phyloP scores from a whole-genome alignment of 768 basidiomycete species.

The Kwoniella europaea region DNA sequence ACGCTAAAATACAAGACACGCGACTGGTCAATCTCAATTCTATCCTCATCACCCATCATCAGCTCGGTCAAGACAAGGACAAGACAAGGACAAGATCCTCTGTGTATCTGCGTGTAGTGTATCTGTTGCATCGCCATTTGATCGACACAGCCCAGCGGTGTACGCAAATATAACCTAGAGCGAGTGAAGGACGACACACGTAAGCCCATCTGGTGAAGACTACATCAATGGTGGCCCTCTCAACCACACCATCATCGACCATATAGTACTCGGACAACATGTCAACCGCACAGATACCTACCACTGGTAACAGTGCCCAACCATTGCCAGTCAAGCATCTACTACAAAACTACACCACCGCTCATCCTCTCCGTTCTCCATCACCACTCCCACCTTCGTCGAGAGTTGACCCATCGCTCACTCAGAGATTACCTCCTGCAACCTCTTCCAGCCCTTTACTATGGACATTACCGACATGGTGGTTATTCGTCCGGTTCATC shows the following conservation, averaged over 20 bases:
- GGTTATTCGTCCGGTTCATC: slow-evolving; percentile 44
- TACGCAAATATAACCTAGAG: too few relatives aligned
- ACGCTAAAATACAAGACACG: background rate
- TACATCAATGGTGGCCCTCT: too few relatives aligned
- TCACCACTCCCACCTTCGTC: slow-evolving; percentile 54
- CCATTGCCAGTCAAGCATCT: slow-evolving; percentile 36
- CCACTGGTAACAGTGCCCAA: slow-evolving; percentile 4
- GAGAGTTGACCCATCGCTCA: slow-evolving; percentile 46
- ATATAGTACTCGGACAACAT: background rate
- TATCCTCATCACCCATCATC: background rate
- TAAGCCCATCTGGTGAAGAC: too few relatives aligned
- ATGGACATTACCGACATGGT: slow-evolving; percentile 49
- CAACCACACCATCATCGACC: background rate
- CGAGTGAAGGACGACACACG: too few relatives aligned
- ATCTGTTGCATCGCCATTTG: too few relatives aligned
- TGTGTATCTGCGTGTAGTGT: too few relatives aligned
- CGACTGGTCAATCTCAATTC: slow-evolving; percentile 4
- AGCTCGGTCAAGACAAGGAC: background rate
- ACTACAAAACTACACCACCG: slow-evolving; percentile 38
- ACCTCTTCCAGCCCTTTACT: slow-evolving; percentile 41
- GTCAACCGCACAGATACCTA: slow-evolving; percentile 3
- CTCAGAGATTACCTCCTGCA: slow-evolving; percentile 42
- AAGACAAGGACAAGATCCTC: background rate
- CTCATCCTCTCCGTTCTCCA: slow-evolving; percentile 50
- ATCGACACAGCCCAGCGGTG: too few relatives aligned